Percentiles rank a stretch among this genome's conserved stretches.
phyloP scores from a whole-genome alignment of 805 yeast genomes.

The Starmerella apicola region DNA sequence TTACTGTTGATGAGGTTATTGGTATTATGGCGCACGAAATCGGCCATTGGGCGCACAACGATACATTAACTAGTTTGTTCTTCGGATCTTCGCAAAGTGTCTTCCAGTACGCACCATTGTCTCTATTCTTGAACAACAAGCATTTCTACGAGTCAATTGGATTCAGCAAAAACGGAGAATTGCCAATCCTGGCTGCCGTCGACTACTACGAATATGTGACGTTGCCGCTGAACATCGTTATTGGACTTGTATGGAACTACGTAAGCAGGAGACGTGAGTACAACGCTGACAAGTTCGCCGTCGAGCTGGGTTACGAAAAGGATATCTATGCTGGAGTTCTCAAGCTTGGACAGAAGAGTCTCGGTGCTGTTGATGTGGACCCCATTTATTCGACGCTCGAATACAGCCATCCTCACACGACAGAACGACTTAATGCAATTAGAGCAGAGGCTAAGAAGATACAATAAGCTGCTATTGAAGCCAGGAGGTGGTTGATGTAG shows the following conservation, averaged over 20 bases:
- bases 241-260: conserved; percentile 54
- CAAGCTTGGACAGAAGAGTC: conserved; percentile 64
- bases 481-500: too few relatives aligned
- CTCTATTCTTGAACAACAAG: conserved; percentile 65
- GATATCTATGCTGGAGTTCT: conserved; percentile 62
- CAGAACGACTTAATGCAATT: conserved; percentile 80
- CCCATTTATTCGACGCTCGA: conserved; percentile 79
- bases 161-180: conserved; percentile 38
- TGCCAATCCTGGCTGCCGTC: conserved; percentile 75
- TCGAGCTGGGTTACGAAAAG: conserved; percentile 54
- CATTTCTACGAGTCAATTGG: conserved; percentile 75
- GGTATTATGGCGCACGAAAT: conserved; percentile 98
- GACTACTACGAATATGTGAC: conserved; percentile 63
- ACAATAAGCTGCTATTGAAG: too few relatives aligned
- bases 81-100: conserved; percentile 55
- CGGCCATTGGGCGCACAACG: conserved; percentile 94
- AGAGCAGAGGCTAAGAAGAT: conserved; percentile 20
- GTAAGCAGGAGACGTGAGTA: conserved; percentile 80
- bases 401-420: conserved; percentile 80
- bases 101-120: conserved; percentile 56
- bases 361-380: conserved; percentile 76
- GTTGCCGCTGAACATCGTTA: conserved; percentile 59
- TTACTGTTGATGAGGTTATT: conserved; percentile 65
- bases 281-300: conserved; percentile 85
- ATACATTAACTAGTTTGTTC: conserved; percentile 62